Conservation (phyloP, 2,329 filamentous ascomycete genomes). For the Aspergillus fumigatus region DNA sequence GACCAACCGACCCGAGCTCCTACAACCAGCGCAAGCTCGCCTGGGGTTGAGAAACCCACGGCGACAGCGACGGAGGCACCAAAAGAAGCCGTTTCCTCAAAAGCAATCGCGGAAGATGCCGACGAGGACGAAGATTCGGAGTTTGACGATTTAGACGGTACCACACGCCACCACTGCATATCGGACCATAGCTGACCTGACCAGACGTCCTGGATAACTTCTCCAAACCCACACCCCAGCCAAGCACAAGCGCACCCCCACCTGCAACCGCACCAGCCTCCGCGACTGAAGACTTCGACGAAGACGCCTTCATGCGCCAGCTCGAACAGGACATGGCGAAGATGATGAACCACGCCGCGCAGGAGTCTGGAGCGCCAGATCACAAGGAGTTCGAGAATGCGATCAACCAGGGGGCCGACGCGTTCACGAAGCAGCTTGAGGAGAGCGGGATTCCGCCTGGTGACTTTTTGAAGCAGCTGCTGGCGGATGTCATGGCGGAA, state of each 20-base stretch:
- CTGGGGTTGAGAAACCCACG: background rate
- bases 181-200: slow-evolving; percentile 5
- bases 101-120: slow-evolving; percentile 4
- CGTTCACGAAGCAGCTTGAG: slow-evolving; percentile 33
- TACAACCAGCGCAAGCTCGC: background rate
- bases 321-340: slow-evolving; percentile 88
- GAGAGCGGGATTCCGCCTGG: slow-evolving; percentile 31
- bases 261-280: slow-evolving; percentile 9
- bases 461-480: slow-evolving; percentile 33
- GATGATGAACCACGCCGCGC: slow-evolving; percentile 54
- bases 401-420: slow-evolving; percentile 31
- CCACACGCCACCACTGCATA: background rate
- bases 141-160: slow-evolving; percentile 90
- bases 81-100: slow-evolving; percentile 4
- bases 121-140: slow-evolving; percentile 79
- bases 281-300: slow-evolving; percentile 24
- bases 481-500: slow-evolving; percentile 32
- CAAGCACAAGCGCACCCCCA: slow-evolving; percentile 16
- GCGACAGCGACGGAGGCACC: slow-evolving; percentile 1
- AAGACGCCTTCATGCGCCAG: slow-evolving; percentile 66
- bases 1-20: background rate
- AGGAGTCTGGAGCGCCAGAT: slow-evolving; percentile 18
- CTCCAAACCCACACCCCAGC: slow-evolving; percentile 29
- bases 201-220: slow-evolving; percentile 92
- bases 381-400: slow-evolving; percentile 20